Percentiles rank a stretch among this genome's conserved stretches.
These are phyloP conservation scores for Ogataea siamensis DNA, from an alignment of 805 yeast genomes.

Conservation along the genomic window DNA sequence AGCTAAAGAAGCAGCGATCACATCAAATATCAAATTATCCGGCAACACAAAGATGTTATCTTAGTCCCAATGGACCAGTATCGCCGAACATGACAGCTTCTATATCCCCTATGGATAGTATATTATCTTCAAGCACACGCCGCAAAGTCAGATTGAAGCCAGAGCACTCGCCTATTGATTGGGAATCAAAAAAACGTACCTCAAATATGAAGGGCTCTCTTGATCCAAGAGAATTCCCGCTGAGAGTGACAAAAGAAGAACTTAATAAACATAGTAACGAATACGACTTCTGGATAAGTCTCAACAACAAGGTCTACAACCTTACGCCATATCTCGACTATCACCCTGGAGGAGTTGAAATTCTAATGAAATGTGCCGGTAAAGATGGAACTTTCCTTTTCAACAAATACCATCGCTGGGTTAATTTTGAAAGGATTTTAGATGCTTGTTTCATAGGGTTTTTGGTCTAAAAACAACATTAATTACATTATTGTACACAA, in stretches of 20 bases:
- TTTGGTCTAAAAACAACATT: slow-evolving; percentile 23
- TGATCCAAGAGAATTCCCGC: slow-evolving; percentile 46
- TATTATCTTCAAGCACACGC: slow-evolving; percentile 24
- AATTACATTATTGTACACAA: slow-evolving; percentile 7
- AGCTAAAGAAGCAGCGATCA: slow-evolving; percentile 12
- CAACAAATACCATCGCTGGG: slow-evolving; percentile 68
- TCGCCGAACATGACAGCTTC: background rate
- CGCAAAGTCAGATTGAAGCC: slow-evolving; percentile 66
- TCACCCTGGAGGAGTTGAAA: slow-evolving; percentile 91
- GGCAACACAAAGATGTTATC: slow-evolving; percentile 10
- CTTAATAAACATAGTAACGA: slow-evolving; percentile 53
- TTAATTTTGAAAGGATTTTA: slow-evolving; percentile 77
- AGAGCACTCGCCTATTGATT: slow-evolving; percentile 83
- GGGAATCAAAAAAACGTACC: slow-evolving; percentile 63
- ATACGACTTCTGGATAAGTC: slow-evolving; percentile 84
- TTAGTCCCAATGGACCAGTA: slow-evolving; percentile 17
- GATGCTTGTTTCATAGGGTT: slow-evolving; percentile 77
- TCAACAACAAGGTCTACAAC: slow-evolving; percentile 80
- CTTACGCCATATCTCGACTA: slow-evolving; percentile 78
- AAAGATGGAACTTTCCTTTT: slow-evolving; percentile 77
- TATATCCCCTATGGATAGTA: slow-evolving; percentile 8
- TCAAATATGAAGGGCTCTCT: slow-evolving; percentile 52
- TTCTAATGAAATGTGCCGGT: slow-evolving; percentile 78
- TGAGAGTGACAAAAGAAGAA: slow-evolving; percentile 55
- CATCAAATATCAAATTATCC: slow-evolving; percentile 8